Conservation (phyloP, 139 green algal species). For the Tetraselmis striata region DNA sequence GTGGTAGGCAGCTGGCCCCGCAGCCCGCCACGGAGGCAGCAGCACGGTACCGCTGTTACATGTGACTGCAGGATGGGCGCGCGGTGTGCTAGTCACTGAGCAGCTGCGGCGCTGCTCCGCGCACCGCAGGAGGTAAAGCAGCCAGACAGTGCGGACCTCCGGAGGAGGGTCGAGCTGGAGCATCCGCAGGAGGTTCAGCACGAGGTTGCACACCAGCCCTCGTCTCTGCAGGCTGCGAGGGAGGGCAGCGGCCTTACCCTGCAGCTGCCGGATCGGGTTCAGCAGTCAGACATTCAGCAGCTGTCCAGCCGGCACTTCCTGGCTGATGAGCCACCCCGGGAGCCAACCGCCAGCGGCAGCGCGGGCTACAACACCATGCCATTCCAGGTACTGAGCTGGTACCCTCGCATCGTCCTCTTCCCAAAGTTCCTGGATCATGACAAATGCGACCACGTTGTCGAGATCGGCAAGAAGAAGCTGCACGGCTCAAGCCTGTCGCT, state of each 20-base stretch:
- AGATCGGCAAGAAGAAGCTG: constrained; percentile 31
- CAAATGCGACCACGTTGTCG: constrained; percentile 31
- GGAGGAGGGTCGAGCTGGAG: neutral
- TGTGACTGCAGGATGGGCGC: too few relatives aligned
- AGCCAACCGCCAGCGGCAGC: neutral
- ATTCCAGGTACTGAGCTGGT: constrained; percentile 14
- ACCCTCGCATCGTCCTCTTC: constrained; percentile 41
- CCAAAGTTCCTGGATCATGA: constrained; percentile 45
- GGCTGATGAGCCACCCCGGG: neutral
- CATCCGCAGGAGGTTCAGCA: too few relatives aligned
- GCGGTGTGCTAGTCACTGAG: too few relatives aligned
- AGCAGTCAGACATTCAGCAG: neutral
- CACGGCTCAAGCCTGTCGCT: constrained; percentile 36
- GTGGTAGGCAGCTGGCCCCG: too few relatives aligned
- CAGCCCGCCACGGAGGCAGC: too few relatives aligned
- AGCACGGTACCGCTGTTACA: too few relatives aligned
- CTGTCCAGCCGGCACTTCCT: neutral
- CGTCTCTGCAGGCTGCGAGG: too few relatives aligned
- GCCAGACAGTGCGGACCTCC: neutral
- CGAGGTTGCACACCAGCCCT: too few relatives aligned
- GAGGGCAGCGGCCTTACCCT: too few relatives aligned
- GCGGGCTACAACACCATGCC: neutral
- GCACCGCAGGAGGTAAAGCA: neutral
- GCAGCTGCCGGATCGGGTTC: too few relatives aligned
- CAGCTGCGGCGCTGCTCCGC: too few relatives aligned